Conservation (phyloP, 2,329 filamentous ascomycete species). For the Sporothrix variecibatus region DNA sequence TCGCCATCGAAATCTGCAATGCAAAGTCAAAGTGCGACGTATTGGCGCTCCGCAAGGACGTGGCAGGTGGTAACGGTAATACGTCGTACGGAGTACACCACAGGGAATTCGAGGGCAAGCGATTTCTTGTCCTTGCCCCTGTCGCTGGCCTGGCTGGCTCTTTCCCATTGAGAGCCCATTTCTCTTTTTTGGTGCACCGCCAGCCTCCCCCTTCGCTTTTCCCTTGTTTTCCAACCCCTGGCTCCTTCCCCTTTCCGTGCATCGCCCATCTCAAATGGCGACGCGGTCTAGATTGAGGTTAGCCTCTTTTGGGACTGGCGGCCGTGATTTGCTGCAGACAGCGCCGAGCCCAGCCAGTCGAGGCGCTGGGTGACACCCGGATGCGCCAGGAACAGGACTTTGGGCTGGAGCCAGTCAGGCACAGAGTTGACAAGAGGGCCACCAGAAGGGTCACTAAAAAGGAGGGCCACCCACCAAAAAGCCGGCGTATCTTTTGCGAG, state of each 20-base stretch:
- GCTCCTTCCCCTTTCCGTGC: slow-evolving; percentile 5
- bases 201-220: neutral
- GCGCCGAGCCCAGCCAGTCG: slow-evolving; percentile 6
- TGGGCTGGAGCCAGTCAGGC: neutral
- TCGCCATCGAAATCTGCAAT: slow-evolving; percentile 17
- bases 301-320: slow-evolving; percentile 26
- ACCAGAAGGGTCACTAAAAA: neutral
- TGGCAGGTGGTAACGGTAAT: neutral
- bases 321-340: slow-evolving; percentile 21
- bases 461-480: neutral
- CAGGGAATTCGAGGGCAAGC: neutral
- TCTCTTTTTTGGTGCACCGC: neutral
- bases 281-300: slow-evolving; percentile 26
- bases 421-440: neutral
- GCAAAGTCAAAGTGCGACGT: neutral
- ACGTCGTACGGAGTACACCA: neutral
- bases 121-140: slow-evolving; percentile 5
- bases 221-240: slow-evolving; percentile 5
- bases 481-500: neutral
- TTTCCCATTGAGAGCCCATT: neutral
- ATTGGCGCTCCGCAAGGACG: neutral
- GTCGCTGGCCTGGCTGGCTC: neutral
- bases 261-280: neutral
- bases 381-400: slow-evolving; percentile 22
- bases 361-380: slow-evolving; percentile 8